Base-by-base conservation (phyloP, 192 early-diverging fungal genomes). In the Lunasporangiospora selenospora region DNA sequence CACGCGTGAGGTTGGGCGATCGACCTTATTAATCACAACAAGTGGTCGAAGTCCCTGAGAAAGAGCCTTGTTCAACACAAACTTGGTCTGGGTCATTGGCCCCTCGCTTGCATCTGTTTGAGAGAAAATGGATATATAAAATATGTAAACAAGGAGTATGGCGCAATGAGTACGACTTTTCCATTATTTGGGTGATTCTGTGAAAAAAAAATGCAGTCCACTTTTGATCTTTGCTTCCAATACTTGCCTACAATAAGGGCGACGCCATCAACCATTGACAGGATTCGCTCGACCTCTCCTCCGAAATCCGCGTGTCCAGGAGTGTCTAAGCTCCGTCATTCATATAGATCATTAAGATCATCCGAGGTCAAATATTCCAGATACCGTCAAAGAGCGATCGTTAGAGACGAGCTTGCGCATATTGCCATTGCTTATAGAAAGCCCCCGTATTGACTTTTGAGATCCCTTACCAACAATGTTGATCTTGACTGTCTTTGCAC, bases 201-300 rank as follows among this genome's bases (percentile, higher is more conserved):
- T n/a, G n/a, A n/a, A n/a, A n/a, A n/a, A 54, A 29, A 36, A 34
- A 16, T 23, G 6, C 13, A 51, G 16, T 30, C 39, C 10, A 11
- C 15, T 40, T 4, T 8, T 36, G 16, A 5, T 18, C 8, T 6
- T 32, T n/a, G n/a, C 6, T 34, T 16, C 29, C 16, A 42, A 51
- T 32, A 51, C 67, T 36, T 59, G 62, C 67, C 67, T 33, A 94
- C 92, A n/a, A 94, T 89, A 39, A 94, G 65, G 32, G 88, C 87
- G 3, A 94, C 92, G 44, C 92, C 90, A 67, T 94, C 92, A 10
- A 94, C 90, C 92, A 94, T 94, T 4, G 89, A 91, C 55, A 94
- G 73, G 37, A 94, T 90, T 32, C 92, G 90, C 77, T 94, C 92
- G 23, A 94, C 92, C 62, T 94, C 90, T 21, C 84, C 86, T 36